Conservation (phyloP, 2,329 filamentous ascomycete species). For the Tympanopsis confertula region DNA sequence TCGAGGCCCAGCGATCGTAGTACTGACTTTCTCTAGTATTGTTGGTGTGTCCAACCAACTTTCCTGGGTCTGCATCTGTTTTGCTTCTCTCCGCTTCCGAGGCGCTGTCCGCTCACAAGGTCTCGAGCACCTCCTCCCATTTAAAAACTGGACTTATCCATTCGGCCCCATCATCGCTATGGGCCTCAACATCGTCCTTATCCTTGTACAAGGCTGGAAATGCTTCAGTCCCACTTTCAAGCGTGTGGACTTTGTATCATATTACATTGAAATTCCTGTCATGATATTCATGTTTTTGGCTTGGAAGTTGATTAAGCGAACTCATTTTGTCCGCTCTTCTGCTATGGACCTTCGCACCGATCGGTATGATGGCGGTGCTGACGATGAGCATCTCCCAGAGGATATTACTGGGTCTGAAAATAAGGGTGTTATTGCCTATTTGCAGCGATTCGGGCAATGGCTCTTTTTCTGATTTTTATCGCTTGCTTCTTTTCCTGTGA, state of each 20-base stretch:
- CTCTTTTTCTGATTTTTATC: conserved; percentile 17
- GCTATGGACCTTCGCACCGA: conserved; percentile 40
- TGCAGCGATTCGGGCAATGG: conserved; percentile 21
- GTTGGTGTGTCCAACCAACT: conserved; percentile 59
- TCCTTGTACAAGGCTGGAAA: conserved; percentile 52
- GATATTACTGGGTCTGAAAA: conserved; percentile 8
- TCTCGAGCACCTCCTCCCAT: conserved; percentile 49
- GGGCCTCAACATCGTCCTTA: conserved; percentile 43
- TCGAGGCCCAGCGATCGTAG: conserved; percentile 2
- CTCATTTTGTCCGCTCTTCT: conserved; percentile 26
- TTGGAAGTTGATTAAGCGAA: conserved; percentile 40
- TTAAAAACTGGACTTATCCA: conserved; percentile 57
- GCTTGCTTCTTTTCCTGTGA: neutral
- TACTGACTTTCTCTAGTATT: conserved; percentile 24
- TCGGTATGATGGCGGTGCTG: conserved; percentile 18
- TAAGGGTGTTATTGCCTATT: conserved; percentile 9
- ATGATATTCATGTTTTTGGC: conserved; percentile 40
- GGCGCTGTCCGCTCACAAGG: conserved; percentile 41
- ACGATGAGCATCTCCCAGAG: conserved; percentile 12
- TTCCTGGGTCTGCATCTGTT: conserved; percentile 52
- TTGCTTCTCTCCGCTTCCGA: conserved; percentile 56
- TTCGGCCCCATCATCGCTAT: conserved; percentile 45
- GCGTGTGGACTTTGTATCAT: conserved; percentile 48
- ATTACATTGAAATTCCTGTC: conserved; percentile 50
- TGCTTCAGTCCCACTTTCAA: conserved; percentile 48